Evolutionary conservation across 768 basidiomycete species (phyloP), one percentile per base, ranked within the genome.

Genomic region (Peribolospora baueri): DNA sequence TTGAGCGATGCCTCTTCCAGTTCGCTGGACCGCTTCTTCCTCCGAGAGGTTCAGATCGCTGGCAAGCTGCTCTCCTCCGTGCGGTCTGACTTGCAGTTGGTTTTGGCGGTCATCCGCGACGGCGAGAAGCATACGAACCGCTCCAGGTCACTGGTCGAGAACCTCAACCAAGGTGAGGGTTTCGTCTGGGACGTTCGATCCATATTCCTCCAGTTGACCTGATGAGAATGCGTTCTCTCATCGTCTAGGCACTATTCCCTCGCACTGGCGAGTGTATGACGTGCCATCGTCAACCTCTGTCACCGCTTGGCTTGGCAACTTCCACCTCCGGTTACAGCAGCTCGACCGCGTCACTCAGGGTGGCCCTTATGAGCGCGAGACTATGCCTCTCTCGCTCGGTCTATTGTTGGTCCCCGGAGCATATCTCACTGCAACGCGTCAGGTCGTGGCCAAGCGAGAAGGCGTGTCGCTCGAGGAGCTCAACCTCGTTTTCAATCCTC

Each of bases 321-420:
- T 97, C 48, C 71, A 76, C 38, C 76, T 77, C 39, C 81, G 93
- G 25, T 68, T 97, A 42, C 74, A 68, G n/a, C 91, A 97, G 65
- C 75, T 97, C 45, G 77, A 87, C 53, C 68, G 70, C 41, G 78
- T 95, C 55, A 75, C 81, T 0, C 65, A 68, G 49, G 78, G 80
- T 58, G 78, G 73, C 62, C 68, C 81, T 59, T 74, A 70, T 59
- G 72, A 82, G 61, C 70, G 82, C 50, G 78, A 84, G 67, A 1
- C 39, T 8, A 5, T 49, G 0, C 59, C 60, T 7, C 82, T 93
- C 48, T 86, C 85, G 83, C 76, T 97, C 10, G 88, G 91, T 36
- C 84, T 85, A 0, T 68, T 98, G 55, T 95, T 97, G 75, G 88
- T 84, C 75, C 93, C 91, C 0, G 85, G 90, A 64, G 90, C 88